Evolutionary conservation across 305 asterid genomes (phyloP), one percentile per base, ranked within the genome.

Genomic region (Fraxinus paxiana): DNA sequence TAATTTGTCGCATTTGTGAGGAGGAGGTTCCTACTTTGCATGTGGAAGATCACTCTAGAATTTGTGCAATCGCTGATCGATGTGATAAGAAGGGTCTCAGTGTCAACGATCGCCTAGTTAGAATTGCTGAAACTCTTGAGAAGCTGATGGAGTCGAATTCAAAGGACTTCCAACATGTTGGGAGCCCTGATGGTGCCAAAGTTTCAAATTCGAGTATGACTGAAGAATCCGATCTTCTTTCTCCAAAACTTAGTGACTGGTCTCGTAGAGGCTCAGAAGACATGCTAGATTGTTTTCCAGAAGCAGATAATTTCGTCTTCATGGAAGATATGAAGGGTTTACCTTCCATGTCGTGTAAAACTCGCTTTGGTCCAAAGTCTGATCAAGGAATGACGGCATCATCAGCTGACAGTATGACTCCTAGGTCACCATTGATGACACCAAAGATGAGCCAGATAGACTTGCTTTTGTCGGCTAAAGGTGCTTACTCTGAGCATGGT

Each of bases 311-410:
- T 84, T 85, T 89, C 51, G 89, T 85, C 83, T 88, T 86, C 67
- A 85, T 88, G 89, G 99, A 96, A 87, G 99, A 96, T 85, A 86
- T 91, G 86, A 96, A 92, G 88, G 93, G 88, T 67, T 84, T 94
- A 75, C 94, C 97, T 37, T 85, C 97, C 76, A 92, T 93, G 94
- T 90, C 98, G 28, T 94, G 94, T 84, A 94, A 83, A 89, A 90
- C 98, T 43, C 92, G 99, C 81, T 94, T 96, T 86, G 98, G 97
- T 77, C 98, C 98, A 26, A 96, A 92, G 86, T 96, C 98, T 46
- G 99, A 96, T 89, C 98, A 94, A 88, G 99, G 98, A 83, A 93
- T 94, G 97, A 87, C 99, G 15, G 90, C 99, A 22, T 96, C 99
- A 79, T 96, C 99, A 41, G 99, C 98, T 28, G 98, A 97, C 81